Conservation (phyloP, 805 yeast genomes). For the Candida parachauliodes region DNA sequence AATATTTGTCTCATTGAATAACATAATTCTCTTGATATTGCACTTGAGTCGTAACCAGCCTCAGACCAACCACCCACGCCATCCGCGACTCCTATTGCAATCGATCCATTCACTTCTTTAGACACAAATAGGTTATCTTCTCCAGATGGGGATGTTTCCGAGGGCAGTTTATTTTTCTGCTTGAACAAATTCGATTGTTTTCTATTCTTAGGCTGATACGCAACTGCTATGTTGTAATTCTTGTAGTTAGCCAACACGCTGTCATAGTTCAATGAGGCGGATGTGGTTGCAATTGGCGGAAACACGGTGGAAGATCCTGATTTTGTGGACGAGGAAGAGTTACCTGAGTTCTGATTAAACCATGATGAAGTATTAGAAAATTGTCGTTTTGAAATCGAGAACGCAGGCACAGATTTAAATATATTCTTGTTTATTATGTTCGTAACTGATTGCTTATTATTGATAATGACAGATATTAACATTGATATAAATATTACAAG, state of each 20-base stretch:
- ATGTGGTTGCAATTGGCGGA: conserved; percentile 19
- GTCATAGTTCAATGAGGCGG: conserved; percentile 18
- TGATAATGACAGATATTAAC: conserved; percentile 12
- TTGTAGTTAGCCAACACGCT: conserved; percentile 18
- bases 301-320: conserved; percentile 8
- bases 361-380: conserved; percentile 6
- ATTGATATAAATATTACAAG: conserved; percentile 16
- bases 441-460: conserved; percentile 1
- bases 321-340: conserved; percentile 18
- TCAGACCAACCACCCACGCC: conserved; percentile 99
- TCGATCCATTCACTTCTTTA: conserved; percentile 32
- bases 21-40: conserved; percentile 79
- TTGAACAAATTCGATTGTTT: conserved; percentile 46
- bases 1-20: conserved; percentile 45
- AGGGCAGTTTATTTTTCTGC: conserved; percentile 21
- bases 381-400: background rate
- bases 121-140: conserved; percentile 71
- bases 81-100: conserved; percentile 83
- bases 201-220: conserved; percentile 72
- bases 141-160: conserved; percentile 56
- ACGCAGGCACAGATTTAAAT: background rate
- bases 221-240: conserved; percentile 58
- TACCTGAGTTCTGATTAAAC: conserved; percentile 8
- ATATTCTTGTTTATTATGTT: conserved; percentile 1
- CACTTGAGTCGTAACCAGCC: conserved; percentile 85